phyloP scores from a whole-genome alignment of 2,329 filamentous ascomycete genomes.

The Pyricularia pennisetigena region DNA sequence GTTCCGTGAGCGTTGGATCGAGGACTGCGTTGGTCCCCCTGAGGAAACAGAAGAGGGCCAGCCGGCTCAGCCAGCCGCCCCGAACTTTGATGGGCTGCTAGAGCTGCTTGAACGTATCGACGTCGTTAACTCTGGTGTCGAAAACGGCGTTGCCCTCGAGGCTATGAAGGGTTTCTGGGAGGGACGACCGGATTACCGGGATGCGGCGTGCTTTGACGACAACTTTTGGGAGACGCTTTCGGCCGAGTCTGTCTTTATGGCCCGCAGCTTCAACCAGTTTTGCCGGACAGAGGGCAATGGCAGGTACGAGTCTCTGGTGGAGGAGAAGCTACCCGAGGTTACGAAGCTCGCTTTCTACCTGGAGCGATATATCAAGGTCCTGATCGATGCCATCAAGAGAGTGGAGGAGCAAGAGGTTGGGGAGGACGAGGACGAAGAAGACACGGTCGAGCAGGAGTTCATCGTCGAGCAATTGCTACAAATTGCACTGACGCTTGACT shows the following conservation, averaged over 20 bases:
- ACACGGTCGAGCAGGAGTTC: conserved; percentile 85
- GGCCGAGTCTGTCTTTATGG: conserved; percentile 82
- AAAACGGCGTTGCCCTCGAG: conserved; percentile 83
- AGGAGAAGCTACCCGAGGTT: conserved; percentile 93
- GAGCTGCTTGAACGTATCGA: conserved; percentile 93
- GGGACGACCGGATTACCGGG: conserved; percentile 72
- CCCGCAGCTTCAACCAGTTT: conserved; percentile 88
- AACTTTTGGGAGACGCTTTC: conserved; percentile 72
- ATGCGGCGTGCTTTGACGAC: conserved; percentile 62
- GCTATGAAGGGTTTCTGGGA: conserved; percentile 98
- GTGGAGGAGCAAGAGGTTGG: conserved; percentile 42
- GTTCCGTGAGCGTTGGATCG: conserved; percentile 95
- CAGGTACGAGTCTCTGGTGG: conserved; percentile 65
- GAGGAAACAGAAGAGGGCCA: conserved; percentile 49
- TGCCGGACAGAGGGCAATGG: conserved; percentile 66
- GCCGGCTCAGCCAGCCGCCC: conserved; percentile 45
- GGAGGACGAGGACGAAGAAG: conserved; percentile 64
- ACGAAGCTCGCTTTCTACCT: conserved; percentile 83
- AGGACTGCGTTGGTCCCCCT: conserved; percentile 71
- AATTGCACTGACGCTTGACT: conserved; percentile 85
- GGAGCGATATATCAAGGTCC: conserved; percentile 63
- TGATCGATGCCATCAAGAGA: conserved; percentile 54
- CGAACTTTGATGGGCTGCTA: conserved; percentile 72
- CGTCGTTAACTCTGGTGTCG: conserved; percentile 78
- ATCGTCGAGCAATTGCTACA: conserved; percentile 91